Evolutionary conservation across 2,329 filamentous ascomycete genomes (phyloP), one percentile per base, ranked within the genome.

Genomic region (Hirsutella thompsonii): DNA sequence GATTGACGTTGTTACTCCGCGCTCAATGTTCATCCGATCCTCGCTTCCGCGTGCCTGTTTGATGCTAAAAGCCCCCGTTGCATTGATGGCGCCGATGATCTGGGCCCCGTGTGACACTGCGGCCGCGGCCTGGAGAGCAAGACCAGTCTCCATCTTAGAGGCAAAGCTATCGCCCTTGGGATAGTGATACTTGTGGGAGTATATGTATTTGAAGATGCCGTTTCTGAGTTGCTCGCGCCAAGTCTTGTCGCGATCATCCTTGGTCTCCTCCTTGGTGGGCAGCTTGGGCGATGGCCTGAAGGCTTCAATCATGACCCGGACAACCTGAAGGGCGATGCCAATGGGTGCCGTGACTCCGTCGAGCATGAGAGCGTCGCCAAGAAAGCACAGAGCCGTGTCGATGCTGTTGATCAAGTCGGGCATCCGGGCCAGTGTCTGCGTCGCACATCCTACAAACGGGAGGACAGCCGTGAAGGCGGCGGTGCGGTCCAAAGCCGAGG

Each of bases 391-490:
- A 13, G 21, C 16, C 16, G 26, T 33, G 29, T 42, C 40, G 19
- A 42, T 3, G 10, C 14, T 28, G 9, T 16, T 19, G 19, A 14
- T 33, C 18, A n/a, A 9, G 13, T 20, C 29, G 23, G 8, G 8
- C 23, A 11, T 13, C 9, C 8, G 4, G 10, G 37, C 37, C 4
- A 20, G 5, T 28, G 14, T 13, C 13, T 28, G 9, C 13, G 29
- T 20, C 10, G 10, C 36, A 14, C 40, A 42, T 20, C 40, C 40
- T 2, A 42, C 40, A 19, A 38, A 33, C 3, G 40, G 40, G 11
- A 42, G 16, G 19, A 42, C 34, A n/a, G 36, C 13, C 14, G 36
- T 38, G 14, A 42, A 28, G 21, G 40, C 40, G 14, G 36, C 40
- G 2, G 20, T 10, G 14, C 29, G 30, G 3, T 42, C 29, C 20